A percentile compares a stretch with the other conserved stretches of the same genome.
Evolutionary conservation across 2,329 filamentous ascomycete species (phyloP).

Genomic region (Pezizomycotina sp.): DNA sequence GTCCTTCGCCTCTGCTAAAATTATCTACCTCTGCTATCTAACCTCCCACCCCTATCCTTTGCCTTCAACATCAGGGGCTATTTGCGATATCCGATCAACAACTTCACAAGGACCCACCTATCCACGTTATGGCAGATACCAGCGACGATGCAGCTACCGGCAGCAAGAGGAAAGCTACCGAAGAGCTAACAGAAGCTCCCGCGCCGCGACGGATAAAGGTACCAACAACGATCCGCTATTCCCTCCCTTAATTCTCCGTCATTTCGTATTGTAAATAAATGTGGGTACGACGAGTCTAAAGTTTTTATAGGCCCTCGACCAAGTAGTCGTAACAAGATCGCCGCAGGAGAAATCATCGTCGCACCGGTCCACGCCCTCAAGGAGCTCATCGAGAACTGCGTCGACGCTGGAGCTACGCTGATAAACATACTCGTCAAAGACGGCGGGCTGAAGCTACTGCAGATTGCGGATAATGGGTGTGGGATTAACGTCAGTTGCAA

Average conservation of each 20-base stretch:
- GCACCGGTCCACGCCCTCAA: constrained; percentile 92
- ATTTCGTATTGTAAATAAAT: too few species aligned
- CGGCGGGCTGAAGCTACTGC: constrained; percentile 80
- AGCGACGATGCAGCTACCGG: too few species aligned
- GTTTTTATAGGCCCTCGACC: constrained; percentile 55
- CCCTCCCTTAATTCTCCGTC: too few species aligned
- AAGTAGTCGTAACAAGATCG: constrained; percentile 94
- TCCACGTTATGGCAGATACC: too few species aligned
- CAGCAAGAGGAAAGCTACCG: constrained; percentile 14
- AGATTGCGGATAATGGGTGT: constrained; percentile 93
- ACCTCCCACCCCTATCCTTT: too few species aligned
- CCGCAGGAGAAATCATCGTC: constrained; percentile 94
- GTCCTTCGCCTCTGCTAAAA: too few species aligned
- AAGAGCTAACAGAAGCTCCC: constrained; percentile 10
- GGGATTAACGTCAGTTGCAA: constrained; percentile 61
- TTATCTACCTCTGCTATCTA: too few species aligned
- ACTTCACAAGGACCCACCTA: too few species aligned
- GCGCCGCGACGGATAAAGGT: constrained; percentile 18
- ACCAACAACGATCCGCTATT: too few species aligned
- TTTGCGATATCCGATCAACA: too few species aligned
- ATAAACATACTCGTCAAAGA: constrained; percentile 88
- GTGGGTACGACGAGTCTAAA: too few species aligned
- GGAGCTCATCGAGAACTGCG: constrained; percentile 89
- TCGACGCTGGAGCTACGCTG: constrained; percentile 87
- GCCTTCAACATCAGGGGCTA: too few species aligned